These are phyloP conservation scores for Papiliotrema flavescens DNA, from an alignment of 1,284 basidiomycete species.

Conservation along the genomic window DNA sequence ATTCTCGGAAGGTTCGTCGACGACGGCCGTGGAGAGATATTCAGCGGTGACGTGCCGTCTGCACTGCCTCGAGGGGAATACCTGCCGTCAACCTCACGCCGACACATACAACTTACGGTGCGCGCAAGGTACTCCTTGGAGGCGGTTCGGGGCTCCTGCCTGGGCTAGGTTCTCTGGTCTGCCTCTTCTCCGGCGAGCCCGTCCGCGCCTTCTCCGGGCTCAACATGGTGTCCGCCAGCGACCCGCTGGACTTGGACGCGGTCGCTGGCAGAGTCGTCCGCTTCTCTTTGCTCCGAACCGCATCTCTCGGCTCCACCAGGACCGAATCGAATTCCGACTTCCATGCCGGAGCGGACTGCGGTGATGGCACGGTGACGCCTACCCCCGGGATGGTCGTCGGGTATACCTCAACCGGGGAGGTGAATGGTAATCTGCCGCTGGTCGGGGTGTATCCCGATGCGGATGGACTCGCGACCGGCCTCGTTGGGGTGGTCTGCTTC, in stretches of 20 bases:
- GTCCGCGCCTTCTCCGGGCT: constrained; percentile 5
- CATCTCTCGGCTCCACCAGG: constrained; percentile 13
- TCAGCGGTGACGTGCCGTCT: not conserved
- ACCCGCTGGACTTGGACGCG: constrained; percentile 3
- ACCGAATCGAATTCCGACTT: constrained; percentile 23
- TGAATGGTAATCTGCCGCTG: constrained; percentile 11
- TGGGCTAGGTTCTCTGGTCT: constrained; percentile 3
- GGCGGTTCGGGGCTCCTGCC: constrained; percentile 40
- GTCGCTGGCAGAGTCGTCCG: constrained; percentile 24
- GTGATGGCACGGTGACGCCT: not conserved
- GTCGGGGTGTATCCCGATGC: constrained; percentile 9
- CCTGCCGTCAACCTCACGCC: not conserved
- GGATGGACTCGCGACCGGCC: constrained; percentile 2
- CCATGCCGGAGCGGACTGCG: constrained; percentile 18
- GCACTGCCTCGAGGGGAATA: not conserved
- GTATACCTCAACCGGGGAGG: not conserved
- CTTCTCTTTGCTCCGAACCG: constrained; percentile 18
- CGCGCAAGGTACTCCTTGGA: constrained; percentile 34
- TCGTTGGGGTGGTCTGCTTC: constrained; percentile 9
- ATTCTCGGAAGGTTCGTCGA: constrained; percentile 27
- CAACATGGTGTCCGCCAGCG: constrained; percentile 11
- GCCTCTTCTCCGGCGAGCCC: not conserved
- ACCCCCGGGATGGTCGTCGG: not conserved
- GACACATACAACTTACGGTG: constrained; percentile 20
- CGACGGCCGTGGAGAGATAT: not conserved